Base-by-base conservation (phyloP, 768 basidiomycete species). In the Hemileccinum impolitum region DNA sequence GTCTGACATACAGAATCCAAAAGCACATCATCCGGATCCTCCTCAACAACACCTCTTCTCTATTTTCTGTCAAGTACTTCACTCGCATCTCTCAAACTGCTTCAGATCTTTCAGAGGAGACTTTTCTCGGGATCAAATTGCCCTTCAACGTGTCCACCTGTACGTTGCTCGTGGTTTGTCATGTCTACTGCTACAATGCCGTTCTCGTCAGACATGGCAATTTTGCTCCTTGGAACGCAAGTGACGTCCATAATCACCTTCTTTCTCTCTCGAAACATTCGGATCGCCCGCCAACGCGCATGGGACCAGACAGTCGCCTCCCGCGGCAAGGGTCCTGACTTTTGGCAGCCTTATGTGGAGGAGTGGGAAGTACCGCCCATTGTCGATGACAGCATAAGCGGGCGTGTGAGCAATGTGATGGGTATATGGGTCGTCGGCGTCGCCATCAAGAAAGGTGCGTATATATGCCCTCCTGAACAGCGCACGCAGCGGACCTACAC, bases 251-350 rank as follows among this genome's bases (percentile, higher is more conserved):
- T 97, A 48, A 75, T 95, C 43, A 76, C 74, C 3, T 94, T 87
- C 72, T 94, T 94, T 70, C 78, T 97, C 43, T 76, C 83, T 25
- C 81, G 81, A 39, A 94, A 95, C 67, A 82, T 95, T 40, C 79
- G 82, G 23, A 78, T 93, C 38, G 90, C 92, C 0, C 79, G 85
- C 2, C 80, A 81, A 45, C 78, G 87, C 11, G 91, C 81, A 11
- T 90, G 84, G 80, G 84, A 80, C 17, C 85, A 94, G 62, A 94
- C 92, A 0, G 82, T 95, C 25, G 70, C 76, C 6, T 94, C 91
- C 5, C 80, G 93, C 1, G 85, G 85, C 12, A 95, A 95, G 57
- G 82, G 84, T 0, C 70, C 76, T 0, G 82, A 87, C 9, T 95
- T 94, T 70, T 97, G 91, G 90, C 74, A 77, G 50, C 80, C 82